phyloP scores from a whole-genome alignment of 768 basidiomycete species.

The Hypholoma fasciculare region DNA sequence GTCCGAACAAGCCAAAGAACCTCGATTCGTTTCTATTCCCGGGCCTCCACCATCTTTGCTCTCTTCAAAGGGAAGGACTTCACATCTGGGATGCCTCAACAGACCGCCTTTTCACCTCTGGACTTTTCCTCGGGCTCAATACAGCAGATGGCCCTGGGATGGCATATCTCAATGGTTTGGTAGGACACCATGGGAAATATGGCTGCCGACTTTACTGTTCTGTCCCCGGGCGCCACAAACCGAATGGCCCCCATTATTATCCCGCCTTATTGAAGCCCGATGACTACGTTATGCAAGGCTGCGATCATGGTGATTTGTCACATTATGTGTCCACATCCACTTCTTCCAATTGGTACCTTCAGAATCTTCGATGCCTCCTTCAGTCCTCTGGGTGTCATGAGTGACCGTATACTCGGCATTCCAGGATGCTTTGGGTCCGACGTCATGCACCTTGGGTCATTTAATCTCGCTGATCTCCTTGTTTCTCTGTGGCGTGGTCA shows the following conservation, averaged over 20 bases:
- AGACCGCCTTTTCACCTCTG: neutral
- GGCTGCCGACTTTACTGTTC: slow-evolving; percentile 21
- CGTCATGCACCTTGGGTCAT: slow-evolving; percentile 35
- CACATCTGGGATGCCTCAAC: slow-evolving; percentile 29
- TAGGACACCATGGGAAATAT: slow-evolving; percentile 22
- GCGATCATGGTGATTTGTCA: slow-evolving; percentile 11
- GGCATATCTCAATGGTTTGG: slow-evolving; percentile 24
- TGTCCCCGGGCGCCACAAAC: slow-evolving; percentile 27
- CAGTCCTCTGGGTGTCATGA: neutral
- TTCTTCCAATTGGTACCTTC: slow-evolving; percentile 1
- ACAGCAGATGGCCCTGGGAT: slow-evolving; percentile 29
- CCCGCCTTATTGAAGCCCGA: slow-evolving; percentile 27
- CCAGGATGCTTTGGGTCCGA: slow-evolving; percentile 29
- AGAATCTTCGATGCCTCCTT: slow-evolving; percentile 1
- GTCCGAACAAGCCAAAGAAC: slow-evolving; percentile 21
- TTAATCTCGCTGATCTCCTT: slow-evolving; percentile 40
- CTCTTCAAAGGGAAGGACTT: slow-evolving; percentile 9
- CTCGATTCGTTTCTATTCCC: slow-evolving; percentile 19
- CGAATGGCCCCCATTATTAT: slow-evolving; percentile 28
- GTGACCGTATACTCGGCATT: neutral
- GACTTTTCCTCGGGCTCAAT: slow-evolving; percentile 4
- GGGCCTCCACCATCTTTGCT: slow-evolving; percentile 16
- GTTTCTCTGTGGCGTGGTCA: slow-evolving; percentile 32
- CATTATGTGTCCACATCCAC: neutral
- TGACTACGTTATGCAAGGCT: slow-evolving; percentile 12